Percentiles rank a stretch among this genome's conserved stretches.
These are phyloP conservation scores for Camellia granthamiana DNA, from an alignment of 148 eudicot species.

Conservation along the genomic window DNA sequence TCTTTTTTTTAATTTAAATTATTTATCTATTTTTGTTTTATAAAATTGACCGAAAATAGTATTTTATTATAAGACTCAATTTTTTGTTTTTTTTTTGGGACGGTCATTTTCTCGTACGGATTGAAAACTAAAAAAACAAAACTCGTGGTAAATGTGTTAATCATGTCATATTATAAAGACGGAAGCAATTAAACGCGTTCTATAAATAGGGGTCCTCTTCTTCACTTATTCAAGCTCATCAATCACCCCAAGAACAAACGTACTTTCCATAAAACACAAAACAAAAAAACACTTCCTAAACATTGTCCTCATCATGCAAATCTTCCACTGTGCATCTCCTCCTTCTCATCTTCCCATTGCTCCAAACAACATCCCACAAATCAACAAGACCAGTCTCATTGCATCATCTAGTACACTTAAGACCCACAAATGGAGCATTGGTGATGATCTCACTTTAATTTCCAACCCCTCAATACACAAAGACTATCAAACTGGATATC, in stretches of 20 bases:
- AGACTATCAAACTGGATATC: neutral
- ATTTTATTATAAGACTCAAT: too few species aligned
- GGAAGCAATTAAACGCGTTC: too few species aligned
- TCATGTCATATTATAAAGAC: too few species aligned
- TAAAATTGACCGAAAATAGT: too few species aligned
- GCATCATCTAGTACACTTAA: neutral
- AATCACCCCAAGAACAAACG: neutral
- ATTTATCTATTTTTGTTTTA: too few species aligned
- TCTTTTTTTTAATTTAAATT: too few species aligned
- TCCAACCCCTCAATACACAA: neutral
- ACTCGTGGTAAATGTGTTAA: too few species aligned
- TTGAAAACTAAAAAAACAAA: too few species aligned
- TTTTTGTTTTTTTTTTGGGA: too few species aligned
- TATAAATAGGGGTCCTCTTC: neutral
- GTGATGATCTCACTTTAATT: neutral
- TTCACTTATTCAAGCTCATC: neutral
- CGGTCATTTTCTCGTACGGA: too few species aligned
- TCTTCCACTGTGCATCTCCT: neutral
- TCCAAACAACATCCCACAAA: neutral
- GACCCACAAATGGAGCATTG: slow-evolving; percentile 9
- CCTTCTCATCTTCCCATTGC: neutral
- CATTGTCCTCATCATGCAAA: neutral
- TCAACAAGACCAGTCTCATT: neutral
- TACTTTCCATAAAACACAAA: too few species aligned
- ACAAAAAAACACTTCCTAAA: neutral